These are phyloP conservation scores for Persicaria tinctoria DNA, from an alignment of 148 eudicot genomes.

Conservation along the genomic window DNA sequence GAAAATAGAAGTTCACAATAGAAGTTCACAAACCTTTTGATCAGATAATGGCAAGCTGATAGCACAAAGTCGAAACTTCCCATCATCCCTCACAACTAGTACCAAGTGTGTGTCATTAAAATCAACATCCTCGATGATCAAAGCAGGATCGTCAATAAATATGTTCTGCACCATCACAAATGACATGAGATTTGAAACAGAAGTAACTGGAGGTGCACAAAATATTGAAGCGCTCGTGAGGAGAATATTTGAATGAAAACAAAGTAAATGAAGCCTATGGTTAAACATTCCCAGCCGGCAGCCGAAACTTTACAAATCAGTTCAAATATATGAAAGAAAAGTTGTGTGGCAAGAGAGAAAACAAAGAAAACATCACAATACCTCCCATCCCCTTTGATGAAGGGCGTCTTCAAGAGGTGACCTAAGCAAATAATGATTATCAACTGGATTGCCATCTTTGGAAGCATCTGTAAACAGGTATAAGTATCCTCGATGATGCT, in stretches of 20 bases:
- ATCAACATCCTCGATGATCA: conserved; percentile 79
- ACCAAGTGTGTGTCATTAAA: conserved; percentile 64
- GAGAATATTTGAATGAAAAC: not conserved
- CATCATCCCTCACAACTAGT: conserved; percentile 53
- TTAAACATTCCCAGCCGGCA: not conserved
- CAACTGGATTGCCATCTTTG: too few species aligned
- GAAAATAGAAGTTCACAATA: not conserved
- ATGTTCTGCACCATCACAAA: conserved; percentile 43
- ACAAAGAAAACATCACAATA: too few species aligned
- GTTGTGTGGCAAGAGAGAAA: too few species aligned
- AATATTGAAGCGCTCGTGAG: not conserved
- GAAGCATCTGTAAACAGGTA: too few species aligned
- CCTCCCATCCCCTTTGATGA: too few species aligned
- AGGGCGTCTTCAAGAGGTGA: too few species aligned
- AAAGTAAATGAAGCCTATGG: not conserved
- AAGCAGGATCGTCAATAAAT: conserved; percentile 52
- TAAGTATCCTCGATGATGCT: too few species aligned
- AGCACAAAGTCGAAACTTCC: conserved; percentile 53
- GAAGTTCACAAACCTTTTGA: conserved; percentile 33
- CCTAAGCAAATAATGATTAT: too few species aligned
- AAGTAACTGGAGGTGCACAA: not conserved
- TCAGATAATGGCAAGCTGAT: conserved; percentile 58
- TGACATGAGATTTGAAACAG: not conserved
- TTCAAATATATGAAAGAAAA: too few species aligned
- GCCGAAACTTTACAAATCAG: too few species aligned